Percentiles rank a stretch among this genome's conserved stretches.
Conservation (phyloP, 352 stramenopile species). For the Globisporangium viniferum region DNA sequence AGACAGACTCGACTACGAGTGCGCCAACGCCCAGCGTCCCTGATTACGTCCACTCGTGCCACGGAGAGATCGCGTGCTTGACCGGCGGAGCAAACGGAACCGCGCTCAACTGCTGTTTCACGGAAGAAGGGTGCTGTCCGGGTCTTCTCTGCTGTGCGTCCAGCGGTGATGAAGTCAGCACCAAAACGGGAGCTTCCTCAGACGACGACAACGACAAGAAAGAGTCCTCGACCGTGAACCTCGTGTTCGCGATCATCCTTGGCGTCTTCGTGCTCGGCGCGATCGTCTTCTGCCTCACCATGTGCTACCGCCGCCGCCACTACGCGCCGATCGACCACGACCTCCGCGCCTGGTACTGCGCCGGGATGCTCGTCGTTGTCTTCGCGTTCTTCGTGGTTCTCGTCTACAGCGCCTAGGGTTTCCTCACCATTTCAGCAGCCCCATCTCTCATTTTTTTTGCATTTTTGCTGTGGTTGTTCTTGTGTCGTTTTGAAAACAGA, state of each 20-base stretch:
- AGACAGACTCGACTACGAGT: slow-evolving; percentile 3
- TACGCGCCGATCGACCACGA: slow-evolving; percentile 61
- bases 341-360: slow-evolving; percentile 65
- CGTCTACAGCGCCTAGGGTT: slow-evolving; percentile 40
- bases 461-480: not conserved
- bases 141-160: slow-evolving; percentile 20
- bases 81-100: slow-evolving; percentile 22
- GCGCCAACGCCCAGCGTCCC: slow-evolving; percentile 6
- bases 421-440: not conserved
- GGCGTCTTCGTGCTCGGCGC: slow-evolving; percentile 33
- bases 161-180: not conserved
- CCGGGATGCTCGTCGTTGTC: slow-evolving; percentile 50
- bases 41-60: slow-evolving; percentile 14
- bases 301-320: slow-evolving; percentile 65
- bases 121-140: slow-evolving; percentile 20
- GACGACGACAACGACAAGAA: slow-evolving; percentile 11
- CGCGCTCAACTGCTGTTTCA: slow-evolving; percentile 30
- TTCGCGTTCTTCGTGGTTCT: slow-evolving; percentile 73
- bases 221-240: slow-evolving; percentile 18
- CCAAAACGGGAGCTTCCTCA: not conserved
- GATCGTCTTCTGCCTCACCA: slow-evolving; percentile 39
- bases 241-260: slow-evolving; percentile 41
- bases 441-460: not conserved
- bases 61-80: slow-evolving; percentile 20
- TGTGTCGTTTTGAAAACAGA: not conserved